phyloP scores from a whole-genome alignment of 2,329 filamentous ascomycete species.

The Talaromyces piceae region DNA sequence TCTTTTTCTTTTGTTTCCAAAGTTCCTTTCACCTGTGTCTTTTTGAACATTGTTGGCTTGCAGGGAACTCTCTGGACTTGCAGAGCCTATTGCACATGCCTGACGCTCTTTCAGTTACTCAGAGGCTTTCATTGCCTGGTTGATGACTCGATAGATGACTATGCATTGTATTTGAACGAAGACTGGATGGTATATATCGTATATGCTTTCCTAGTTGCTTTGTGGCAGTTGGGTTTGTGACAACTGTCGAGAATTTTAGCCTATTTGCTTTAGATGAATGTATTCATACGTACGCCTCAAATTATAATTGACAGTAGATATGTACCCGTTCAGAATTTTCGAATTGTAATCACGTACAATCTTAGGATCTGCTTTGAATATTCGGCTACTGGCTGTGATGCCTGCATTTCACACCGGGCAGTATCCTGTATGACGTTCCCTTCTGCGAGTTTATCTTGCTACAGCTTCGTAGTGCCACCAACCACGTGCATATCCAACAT shows the following conservation, averaged over 20 bases:
- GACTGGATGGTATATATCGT: neutral
- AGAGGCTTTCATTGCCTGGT: neutral
- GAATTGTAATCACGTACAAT: no score
- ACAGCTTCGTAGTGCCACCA: no score
- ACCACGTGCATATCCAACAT: no score
- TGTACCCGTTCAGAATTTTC: no score
- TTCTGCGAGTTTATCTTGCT: no score
- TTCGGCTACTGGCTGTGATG: no score
- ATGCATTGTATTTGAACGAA: neutral
- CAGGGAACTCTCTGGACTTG: neutral
- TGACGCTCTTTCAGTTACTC: neutral
- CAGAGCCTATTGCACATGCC: constrained; percentile 2
- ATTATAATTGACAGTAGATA: neutral
- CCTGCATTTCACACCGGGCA: no score
- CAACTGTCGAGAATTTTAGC: constrained; percentile 1
- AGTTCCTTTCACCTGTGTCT: constrained; percentile 1
- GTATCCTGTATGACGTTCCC: no score
- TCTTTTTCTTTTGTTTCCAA: constrained; percentile 1
- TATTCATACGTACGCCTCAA: constrained; percentile 21
- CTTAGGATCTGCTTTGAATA: neutral
- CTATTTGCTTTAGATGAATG: constrained; percentile 24
- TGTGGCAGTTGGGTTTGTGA: constrained; percentile 2
- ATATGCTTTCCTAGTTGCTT: neutral
- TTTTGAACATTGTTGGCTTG: neutral
- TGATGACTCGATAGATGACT: neutral